Base-by-base conservation (phyloP, 441 rosid species). In the Populus hybrid region DNA sequence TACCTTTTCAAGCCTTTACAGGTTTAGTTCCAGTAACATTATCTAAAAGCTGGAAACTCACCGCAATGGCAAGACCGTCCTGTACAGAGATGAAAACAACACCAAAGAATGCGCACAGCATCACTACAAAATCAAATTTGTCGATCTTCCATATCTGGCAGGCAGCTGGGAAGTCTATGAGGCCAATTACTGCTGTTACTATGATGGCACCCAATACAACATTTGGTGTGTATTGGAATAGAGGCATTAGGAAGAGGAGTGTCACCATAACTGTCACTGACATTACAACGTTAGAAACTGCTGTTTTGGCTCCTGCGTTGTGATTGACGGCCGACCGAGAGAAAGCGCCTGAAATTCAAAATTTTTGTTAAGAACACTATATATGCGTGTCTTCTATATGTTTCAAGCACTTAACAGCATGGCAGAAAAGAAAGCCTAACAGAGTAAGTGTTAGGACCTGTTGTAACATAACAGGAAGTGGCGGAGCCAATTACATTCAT, bases 401-500 rank as follows among this genome's bases (percentile, higher is more conserved):
- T 24, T 20, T 12, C 28, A 30, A 20, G 5, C 28, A 23, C 14
- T 65, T 10, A 24, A 10, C 68, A 54, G 61, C 61, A 54, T 26
- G 12, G 7, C 14, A 65, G 30, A 40, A 64, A 35, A 24, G 0
- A 40, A 34, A 24, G 46, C 5, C 21, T 18, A 42, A 23, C 14
- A 40, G 57, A 75, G 63, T n/a, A 73, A 32, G 2, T 69, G 9
- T 6, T 1, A 54, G 72, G 36, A 88, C 95, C 96, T 74, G 94
- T 90, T 28, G 99, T 95, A 35, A 95, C 88, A 67, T 93, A 95
- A 83, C 98, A 95, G n/a, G 99, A 95, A 79, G 98, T 95, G 75
- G 97, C 86, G 64, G 99, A 93, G 76, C 99, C 99, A 54, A 92
- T 88, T 21, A 93, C 88, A 88, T 95, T 95, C 99, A 95, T 95